These are phyloP conservation scores for Annulohypoxylon stygium DNA, from an alignment of 495 filamentous ascomycete species.

Conservation along the genomic window DNA sequence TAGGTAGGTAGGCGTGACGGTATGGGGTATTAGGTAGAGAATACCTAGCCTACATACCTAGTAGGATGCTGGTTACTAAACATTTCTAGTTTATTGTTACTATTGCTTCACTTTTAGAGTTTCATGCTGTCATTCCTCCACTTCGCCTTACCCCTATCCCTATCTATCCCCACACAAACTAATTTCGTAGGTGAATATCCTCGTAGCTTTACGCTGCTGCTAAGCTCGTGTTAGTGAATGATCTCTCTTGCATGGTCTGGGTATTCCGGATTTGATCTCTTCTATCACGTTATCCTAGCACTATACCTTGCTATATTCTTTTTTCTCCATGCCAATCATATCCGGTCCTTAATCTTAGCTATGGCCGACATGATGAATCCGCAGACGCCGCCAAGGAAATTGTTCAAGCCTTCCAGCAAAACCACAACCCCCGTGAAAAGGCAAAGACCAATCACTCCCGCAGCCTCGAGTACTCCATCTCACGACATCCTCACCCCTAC, in stretches of 20 bases:
- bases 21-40: conserved; percentile 1
- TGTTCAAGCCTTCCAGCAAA: conserved; percentile 51
- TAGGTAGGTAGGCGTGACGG: not conserved
- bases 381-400: conserved; percentile 49
- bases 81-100: conserved; percentile 12
- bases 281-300: conserved; percentile 36
- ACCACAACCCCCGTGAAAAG: conserved; percentile 44
- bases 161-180: not conserved
- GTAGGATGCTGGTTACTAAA: not conserved
- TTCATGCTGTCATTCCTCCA: conserved; percentile 31
- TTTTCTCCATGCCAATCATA: conserved; percentile 33
- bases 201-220: conserved; percentile 11
- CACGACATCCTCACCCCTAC: conserved; percentile 44
- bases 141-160: not conserved
- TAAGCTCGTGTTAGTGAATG: conserved; percentile 38
- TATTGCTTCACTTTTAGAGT: conserved; percentile 34
- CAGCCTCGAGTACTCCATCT: conserved; percentile 33
- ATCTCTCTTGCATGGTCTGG: conserved; percentile 17
- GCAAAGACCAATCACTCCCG: conserved; percentile 35
- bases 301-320: conserved; percentile 43
- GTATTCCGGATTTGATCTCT: conserved; percentile 33
- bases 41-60: not conserved
- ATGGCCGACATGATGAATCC: conserved; percentile 47
- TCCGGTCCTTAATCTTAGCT: conserved; percentile 25
- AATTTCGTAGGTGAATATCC: conserved; percentile 23